Percentiles rank a stretch among this genome's conserved stretches.
These are phyloP conservation scores for Gossypium stocksii DNA, from an alignment of 345 rosid genomes.

Conservation along the genomic window DNA sequence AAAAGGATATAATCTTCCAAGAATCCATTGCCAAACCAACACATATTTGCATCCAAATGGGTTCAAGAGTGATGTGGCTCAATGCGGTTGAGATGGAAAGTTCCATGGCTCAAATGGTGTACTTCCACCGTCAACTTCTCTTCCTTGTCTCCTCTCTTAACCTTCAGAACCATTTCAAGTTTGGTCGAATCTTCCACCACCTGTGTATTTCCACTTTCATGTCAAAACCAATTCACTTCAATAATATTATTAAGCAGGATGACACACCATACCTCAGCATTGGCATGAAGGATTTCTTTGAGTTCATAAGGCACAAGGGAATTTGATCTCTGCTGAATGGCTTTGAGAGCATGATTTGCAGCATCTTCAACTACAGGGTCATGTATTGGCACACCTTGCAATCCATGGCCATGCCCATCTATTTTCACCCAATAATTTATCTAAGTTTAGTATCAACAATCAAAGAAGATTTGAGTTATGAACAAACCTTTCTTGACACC, in stretches of 20 bases:
- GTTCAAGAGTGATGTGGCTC: constrained; percentile 42
- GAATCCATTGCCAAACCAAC: no score
- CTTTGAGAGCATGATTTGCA: constrained; percentile 76
- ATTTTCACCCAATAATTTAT: neutral
- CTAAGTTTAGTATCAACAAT: neutral
- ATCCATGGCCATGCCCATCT: constrained; percentile 30
- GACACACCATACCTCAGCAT: constrained; percentile 62
- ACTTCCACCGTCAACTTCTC: constrained; percentile 86
- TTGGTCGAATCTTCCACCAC: constrained; percentile 56
- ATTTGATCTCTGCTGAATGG: constrained; percentile 91
- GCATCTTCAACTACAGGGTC: constrained; percentile 87
- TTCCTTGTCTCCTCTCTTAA: constrained; percentile 85
- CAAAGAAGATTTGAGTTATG: neutral
- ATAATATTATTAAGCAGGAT: neutral
- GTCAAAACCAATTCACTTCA: neutral
- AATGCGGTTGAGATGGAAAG: constrained; percentile 65
- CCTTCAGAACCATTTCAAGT: constrained; percentile 64
- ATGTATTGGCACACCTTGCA: constrained; percentile 64
- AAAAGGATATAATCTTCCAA: no score
- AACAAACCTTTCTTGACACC: constrained; percentile 68
- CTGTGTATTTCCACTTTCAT: constrained; percentile 24
- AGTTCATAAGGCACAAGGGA: constrained; percentile 84
- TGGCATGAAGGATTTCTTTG: constrained; percentile 70
- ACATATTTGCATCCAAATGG: no score
- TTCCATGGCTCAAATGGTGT: constrained; percentile 68